phyloP scores from a whole-genome alignment of 2,329 filamentous ascomycete species.

The Cercospora sp. region DNA sequence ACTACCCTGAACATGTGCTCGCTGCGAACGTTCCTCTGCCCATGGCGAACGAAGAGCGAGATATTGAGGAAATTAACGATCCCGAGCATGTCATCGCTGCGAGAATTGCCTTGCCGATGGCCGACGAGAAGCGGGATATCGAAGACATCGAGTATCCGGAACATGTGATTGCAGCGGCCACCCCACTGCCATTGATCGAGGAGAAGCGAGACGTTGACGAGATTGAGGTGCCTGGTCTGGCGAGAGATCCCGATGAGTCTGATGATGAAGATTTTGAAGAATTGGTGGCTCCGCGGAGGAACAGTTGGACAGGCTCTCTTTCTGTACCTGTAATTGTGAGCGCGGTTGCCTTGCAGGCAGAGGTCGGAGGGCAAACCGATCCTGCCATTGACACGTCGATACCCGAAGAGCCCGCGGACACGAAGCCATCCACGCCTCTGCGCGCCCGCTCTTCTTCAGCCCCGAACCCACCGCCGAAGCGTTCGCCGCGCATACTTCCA shows the following conservation, averaged over 20 bases:
- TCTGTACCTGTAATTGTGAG: not conserved
- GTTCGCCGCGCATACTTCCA: not conserved
- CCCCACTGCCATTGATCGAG: constrained; percentile 67
- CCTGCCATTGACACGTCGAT: not conserved
- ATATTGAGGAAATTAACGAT: constrained; percentile 68
- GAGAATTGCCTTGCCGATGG: constrained; percentile 65
- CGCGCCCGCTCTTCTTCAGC: constrained; percentile 3
- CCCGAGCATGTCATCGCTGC: constrained; percentile 49
- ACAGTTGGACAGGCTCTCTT: constrained; percentile 26
- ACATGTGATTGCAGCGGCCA: constrained; percentile 52
- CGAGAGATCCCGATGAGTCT: constrained; percentile 62
- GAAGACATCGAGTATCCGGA: constrained; percentile 63
- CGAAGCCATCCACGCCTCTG: not conserved
- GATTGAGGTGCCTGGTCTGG: constrained; percentile 75
- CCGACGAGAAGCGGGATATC: constrained; percentile 63
- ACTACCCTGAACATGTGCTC: constrained; percentile 43
- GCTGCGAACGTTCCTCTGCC: constrained; percentile 69
- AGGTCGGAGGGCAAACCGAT: not conserved
- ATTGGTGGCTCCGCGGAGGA: constrained; percentile 21
- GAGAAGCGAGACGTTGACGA: constrained; percentile 70
- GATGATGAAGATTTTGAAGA: constrained; percentile 34
- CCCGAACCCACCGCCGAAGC: not conserved
- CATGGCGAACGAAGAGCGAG: constrained; percentile 60
- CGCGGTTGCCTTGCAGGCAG: not conserved
- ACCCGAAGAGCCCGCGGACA: not conserved